Conservation (phyloP, 305 asterid species). For the Solanum hybrid region DNA sequence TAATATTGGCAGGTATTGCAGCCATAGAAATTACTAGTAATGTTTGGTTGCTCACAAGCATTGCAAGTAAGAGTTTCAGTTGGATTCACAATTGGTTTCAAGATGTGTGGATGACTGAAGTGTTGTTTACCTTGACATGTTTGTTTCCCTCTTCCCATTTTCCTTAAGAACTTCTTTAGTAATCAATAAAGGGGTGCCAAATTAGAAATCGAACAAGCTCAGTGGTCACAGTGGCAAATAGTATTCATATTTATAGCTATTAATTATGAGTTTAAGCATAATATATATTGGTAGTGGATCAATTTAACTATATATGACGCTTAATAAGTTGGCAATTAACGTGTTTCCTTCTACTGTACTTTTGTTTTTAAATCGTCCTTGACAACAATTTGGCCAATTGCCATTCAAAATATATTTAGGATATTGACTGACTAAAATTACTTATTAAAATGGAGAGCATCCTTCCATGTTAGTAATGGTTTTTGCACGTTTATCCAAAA, state of each 20-base stretch:
- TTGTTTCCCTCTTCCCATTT: not conserved
- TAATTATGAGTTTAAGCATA: not conserved
- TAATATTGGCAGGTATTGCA: slow-evolving; percentile 23
- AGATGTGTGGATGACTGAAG: slow-evolving; percentile 13
- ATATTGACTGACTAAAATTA: not conserved
- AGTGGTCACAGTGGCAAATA: not conserved
- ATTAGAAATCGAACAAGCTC: not conserved
- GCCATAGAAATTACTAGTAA: slow-evolving; percentile 3
- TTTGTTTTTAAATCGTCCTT: not conserved
- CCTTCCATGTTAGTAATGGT: not conserved
- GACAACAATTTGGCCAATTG: not conserved
- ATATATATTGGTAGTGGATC: not conserved
- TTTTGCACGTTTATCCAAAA: not conserved
- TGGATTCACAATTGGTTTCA: not conserved
- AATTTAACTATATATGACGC: not conserved
- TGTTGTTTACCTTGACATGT: not conserved
- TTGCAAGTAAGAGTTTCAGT: not conserved
- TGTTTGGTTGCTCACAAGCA: not conserved
- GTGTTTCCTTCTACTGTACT: not conserved
- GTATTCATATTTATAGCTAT: not conserved
- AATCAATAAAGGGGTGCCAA: not conserved
- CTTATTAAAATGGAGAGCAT: not conserved
- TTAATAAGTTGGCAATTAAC: not conserved
- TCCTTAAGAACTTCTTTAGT: not conserved
- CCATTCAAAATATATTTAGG: not conserved